Conservation (phyloP, 2,329 filamentous ascomycete species). For the Aureobasidium subglaciale region DNA sequence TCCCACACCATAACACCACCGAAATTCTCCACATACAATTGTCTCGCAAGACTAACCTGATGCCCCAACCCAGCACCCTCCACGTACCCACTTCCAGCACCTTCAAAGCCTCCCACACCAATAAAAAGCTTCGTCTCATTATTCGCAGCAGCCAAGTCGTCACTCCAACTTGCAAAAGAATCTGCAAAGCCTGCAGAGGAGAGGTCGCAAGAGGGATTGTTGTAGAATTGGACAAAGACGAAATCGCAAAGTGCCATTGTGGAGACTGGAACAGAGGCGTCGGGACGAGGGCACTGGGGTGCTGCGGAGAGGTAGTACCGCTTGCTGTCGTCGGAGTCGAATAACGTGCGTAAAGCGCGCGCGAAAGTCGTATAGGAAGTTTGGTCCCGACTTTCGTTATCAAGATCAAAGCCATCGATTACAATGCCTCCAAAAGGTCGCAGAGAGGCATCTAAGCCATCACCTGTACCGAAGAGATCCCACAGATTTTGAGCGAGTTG, state of each 20-base stretch:
- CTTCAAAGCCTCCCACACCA: constrained; percentile 28
- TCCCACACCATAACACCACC: constrained; percentile 39
- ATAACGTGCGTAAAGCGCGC: constrained; percentile 25
- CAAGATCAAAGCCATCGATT: constrained; percentile 35
- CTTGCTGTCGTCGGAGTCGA: constrained; percentile 25
- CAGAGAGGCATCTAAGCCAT: constrained; percentile 20
- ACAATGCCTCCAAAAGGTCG: constrained; percentile 28
- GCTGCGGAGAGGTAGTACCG: constrained; percentile 34
- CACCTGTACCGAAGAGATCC: constrained; percentile 31
- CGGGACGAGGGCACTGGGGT: constrained; percentile 35
- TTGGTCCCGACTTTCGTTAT: constrained; percentile 29
- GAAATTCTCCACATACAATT: constrained; percentile 27
- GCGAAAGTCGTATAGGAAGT: constrained; percentile 27
- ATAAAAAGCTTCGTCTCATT: constrained; percentile 29
- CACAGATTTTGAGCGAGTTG: constrained; percentile 29
- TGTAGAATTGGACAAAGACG: constrained; percentile 39
- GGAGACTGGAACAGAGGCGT: constrained; percentile 29
- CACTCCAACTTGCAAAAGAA: constrained; percentile 30
- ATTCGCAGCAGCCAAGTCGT: constrained; percentile 22
- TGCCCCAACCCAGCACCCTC: constrained; percentile 22
- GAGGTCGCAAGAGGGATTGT: constrained; percentile 33
- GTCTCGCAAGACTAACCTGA: constrained; percentile 27
- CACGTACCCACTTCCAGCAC: constrained; percentile 28
- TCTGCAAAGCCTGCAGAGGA: constrained; percentile 23
- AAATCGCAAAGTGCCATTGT: constrained; percentile 32